Evolutionary conservation across 345 rosid species (phyloP), one percentile per base, ranked within the genome.

Genomic region (Eutrema japonicum): DNA sequence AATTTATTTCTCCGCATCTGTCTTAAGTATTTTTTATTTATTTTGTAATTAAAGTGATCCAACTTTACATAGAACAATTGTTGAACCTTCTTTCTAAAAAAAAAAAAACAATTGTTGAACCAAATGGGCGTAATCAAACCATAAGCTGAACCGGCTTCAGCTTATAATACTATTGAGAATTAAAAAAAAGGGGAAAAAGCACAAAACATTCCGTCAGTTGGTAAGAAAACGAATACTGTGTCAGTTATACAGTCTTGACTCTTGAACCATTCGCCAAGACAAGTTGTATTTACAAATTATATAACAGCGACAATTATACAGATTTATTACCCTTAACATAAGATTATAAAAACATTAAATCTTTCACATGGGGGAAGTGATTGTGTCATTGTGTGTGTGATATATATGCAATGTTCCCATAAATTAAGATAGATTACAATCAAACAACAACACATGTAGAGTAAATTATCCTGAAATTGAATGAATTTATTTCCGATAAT

Each of bases 161-260:
- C 26, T 22, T 22, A 22, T 22, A 22, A 41, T 4, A 50, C 35
- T 7, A 27, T 13, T 29, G 33, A 50, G 26, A 30, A 36, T 43
- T 18, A 22, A 36, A 64, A 33, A 73, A 9, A 33, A 3, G 8
- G 4, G 2, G 12, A 46, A 73, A 56, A 36, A 57, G 60, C 56
- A 36, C 40, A 33, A 73, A 74, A 74, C 78, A 74, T 74, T 74
- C 72, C 30, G 35, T 46, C 57, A 45, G 49, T 64, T 72, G 16
- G 46, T 71, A 49, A 64, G 37, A 64, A 33, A 45, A 43, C 26
- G 48, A 72, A 42, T 46, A 63, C 54, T 41, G 30, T 72, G 70
- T 52, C 76, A 66, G 76, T 43, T 55, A 46, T 55, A 40, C 52
- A 66, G 45, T 74, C 11, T 57, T 66, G 43, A 33, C 27, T 37